Conservation (phyloP, 768 basidiomycete species). For the Rhodotorula sphaerocarpa region DNA sequence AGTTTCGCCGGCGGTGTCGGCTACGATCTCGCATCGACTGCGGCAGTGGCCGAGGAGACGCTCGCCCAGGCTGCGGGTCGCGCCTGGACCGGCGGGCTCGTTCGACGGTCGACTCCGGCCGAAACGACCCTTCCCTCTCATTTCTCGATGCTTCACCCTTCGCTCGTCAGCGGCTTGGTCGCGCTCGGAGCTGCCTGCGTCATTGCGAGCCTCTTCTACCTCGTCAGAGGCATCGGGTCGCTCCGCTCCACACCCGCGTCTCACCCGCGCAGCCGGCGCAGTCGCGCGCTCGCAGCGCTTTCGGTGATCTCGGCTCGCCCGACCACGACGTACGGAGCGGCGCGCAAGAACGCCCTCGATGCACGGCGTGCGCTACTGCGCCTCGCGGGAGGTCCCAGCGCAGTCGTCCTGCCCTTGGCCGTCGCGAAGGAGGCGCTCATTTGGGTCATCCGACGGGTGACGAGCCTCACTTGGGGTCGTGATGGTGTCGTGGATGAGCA, state of each 20-base stretch:
- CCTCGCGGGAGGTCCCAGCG: slow-evolving; percentile 15
- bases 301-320: slow-evolving; percentile 1
- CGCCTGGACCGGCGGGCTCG: slow-evolving; percentile 27
- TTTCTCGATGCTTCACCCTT: slow-evolving; percentile 19
- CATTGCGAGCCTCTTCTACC: slow-evolving; percentile 13
- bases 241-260: neutral
- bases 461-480: neutral
- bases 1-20: slow-evolving; percentile 35
- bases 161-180: slow-evolving; percentile 32
- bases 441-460: neutral
- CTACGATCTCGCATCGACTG: slow-evolving; percentile 16
- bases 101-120: slow-evolving; percentile 3
- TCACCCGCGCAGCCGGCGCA: neutral
- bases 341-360: neutral
- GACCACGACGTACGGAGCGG: neutral
- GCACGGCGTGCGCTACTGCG: slow-evolving; percentile 19
- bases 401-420: neutral
- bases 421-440: slow-evolving; percentile 15
- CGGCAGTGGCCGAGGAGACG: slow-evolving; percentile 20
- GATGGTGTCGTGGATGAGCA: neutral
- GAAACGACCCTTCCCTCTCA: slow-evolving; percentile 1
- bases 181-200: slow-evolving; percentile 26
- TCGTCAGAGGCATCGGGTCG: neutral
- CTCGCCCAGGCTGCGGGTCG: neutral
- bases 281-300: slow-evolving; percentile 16